These are phyloP conservation scores for Harringtonia aguacate DNA, from an alignment of 2,329 filamentous ascomycete genomes.

Conservation along the genomic window DNA sequence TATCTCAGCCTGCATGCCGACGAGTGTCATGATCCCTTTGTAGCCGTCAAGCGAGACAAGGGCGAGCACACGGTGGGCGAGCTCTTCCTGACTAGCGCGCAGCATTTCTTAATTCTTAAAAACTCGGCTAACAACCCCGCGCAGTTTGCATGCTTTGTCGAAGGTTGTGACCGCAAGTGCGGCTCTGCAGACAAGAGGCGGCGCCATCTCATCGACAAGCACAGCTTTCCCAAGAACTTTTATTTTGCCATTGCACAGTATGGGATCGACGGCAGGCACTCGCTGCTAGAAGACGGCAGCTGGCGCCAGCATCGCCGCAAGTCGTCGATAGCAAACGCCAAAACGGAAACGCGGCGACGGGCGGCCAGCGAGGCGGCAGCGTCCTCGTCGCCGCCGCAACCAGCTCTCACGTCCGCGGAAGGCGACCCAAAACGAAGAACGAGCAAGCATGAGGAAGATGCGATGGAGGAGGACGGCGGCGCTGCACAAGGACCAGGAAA, in stretches of 20 bases:
- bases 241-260: slow-evolving; percentile 80
- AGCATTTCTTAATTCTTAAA: not conserved
- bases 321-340: slow-evolving; percentile 30
- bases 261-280: slow-evolving; percentile 77
- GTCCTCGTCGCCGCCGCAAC: not conserved
- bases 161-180: slow-evolving; percentile 78
- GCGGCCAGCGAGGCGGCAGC: not conserved
- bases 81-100: slow-evolving; percentile 8
- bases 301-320: slow-evolving; percentile 24
- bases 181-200: slow-evolving; percentile 73
- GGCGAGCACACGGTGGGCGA: slow-evolving; percentile 82
- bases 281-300: slow-evolving; percentile 57
- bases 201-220: slow-evolving; percentile 87
- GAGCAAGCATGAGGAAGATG: not conserved
- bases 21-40: slow-evolving; percentile 80
- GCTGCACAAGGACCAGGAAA: not conserved
- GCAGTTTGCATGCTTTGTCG: slow-evolving; percentile 81
- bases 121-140: not conserved
- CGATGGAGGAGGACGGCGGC: not conserved
- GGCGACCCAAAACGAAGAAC: not conserved
- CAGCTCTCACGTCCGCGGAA: not conserved
- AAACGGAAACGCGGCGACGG: slow-evolving; percentile 14
- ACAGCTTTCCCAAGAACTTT: slow-evolving; percentile 80
- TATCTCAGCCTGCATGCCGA: slow-evolving; percentile 77
- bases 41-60: slow-evolving; percentile 58